phyloP scores from a whole-genome alignment of 306 rosid genomes.

The Trifolium pratense region DNA sequence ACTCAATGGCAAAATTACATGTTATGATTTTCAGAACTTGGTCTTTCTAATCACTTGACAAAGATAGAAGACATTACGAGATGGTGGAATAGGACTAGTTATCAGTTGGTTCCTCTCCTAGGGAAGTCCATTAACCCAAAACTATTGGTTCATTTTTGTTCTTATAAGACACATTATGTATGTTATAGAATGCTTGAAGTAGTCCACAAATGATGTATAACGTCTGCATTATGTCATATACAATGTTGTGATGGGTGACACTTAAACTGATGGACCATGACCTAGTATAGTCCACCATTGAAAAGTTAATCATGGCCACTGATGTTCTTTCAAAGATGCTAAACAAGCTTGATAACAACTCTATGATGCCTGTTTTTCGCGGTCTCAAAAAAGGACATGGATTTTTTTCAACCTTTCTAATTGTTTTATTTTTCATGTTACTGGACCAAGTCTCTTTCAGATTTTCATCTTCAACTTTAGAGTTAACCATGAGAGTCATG shows the following conservation, averaged over 20 bases:
- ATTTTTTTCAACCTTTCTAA: neutral
- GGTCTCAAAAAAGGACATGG: constrained; percentile 7
- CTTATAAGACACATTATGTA: neutral
- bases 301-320: neutral
- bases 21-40: neutral
- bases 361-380: neutral
- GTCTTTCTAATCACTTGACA: neutral
- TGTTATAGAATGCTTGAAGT: neutral
- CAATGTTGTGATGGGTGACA: neutral
- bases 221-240: neutral
- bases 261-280: neutral
- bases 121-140: neutral
- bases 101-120: constrained; percentile 1
- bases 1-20: neutral
- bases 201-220: neutral
- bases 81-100: neutral
- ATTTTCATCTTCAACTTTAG: constrained; percentile 18
- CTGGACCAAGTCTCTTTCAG: constrained; percentile 5
- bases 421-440: neutral
- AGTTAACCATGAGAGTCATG: constrained; percentile 11
- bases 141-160: neutral
- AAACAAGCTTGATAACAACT: neutral
- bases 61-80: neutral
- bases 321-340: neutral
- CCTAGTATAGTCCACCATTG: neutral